A percentile compares a stretch with the other conserved stretches of the same genome.
Conservation (phyloP, 2,329 filamentous ascomycete genomes). For the Rachicladosporium sp. region DNA sequence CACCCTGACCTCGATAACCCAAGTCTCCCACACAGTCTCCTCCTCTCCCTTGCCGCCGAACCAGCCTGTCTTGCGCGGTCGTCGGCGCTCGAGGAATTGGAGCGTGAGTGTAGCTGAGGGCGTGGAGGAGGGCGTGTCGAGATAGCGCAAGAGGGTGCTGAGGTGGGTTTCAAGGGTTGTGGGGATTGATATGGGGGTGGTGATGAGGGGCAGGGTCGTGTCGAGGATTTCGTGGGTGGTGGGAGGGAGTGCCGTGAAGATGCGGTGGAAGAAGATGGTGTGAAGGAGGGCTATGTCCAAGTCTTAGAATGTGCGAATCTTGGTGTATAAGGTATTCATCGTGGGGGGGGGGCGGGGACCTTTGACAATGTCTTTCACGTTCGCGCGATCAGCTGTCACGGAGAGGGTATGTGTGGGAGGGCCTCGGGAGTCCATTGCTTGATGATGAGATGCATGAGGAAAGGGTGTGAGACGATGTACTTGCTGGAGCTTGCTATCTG, state of each 20-base stretch:
- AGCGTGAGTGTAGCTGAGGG: neutral
- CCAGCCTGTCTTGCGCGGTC: constrained; percentile 4
- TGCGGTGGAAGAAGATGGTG: constrained; percentile 26
- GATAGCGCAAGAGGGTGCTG: neutral
- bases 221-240: constrained; percentile 6
- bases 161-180: constrained; percentile 1
- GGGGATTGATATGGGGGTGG: neutral
- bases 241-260: constrained; percentile 21
- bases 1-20: constrained; percentile 2
- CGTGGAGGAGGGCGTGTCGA: constrained; percentile 1
- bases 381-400: constrained; percentile 80
- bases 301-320: constrained; percentile 14
- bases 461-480: too few species aligned
- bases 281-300: constrained; percentile 26
- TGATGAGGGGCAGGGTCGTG: neutral
- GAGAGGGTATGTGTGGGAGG: constrained; percentile 87
- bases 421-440: constrained; percentile 48
- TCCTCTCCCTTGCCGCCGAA: constrained; percentile 5
- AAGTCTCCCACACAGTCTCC: constrained; percentile 5
- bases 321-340: neutral
- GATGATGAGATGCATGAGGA: too few species aligned
- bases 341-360: constrained; percentile 2
- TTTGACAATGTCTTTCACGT: constrained; percentile 55
- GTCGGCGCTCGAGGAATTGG: neutral
- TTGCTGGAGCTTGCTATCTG: too few species aligned